Conservation (phyloP, 139 green algal species). For the Chlamydomonas incerta region DNA sequence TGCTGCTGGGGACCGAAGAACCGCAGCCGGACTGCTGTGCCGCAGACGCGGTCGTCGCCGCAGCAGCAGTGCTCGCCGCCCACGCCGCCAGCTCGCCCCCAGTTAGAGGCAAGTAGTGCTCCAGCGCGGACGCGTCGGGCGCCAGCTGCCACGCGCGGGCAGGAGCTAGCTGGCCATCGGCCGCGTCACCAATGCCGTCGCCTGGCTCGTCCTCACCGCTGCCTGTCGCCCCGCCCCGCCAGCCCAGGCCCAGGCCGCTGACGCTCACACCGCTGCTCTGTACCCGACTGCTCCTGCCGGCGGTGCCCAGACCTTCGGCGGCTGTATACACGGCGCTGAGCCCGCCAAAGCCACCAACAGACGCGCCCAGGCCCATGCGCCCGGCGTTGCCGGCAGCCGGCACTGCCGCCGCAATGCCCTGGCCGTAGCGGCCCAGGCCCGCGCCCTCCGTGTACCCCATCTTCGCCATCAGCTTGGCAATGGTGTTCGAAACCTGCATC, state of each 20-base stretch:
- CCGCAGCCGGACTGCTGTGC: background rate
- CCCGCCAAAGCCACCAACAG: no score
- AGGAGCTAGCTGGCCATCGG: no score
- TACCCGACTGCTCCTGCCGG: no score
- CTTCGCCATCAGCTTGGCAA: conserved; percentile 45
- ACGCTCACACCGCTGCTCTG: no score
- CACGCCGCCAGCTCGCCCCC: conserved; percentile 17
- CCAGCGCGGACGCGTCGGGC: conserved; percentile 36
- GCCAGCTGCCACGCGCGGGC: background rate
- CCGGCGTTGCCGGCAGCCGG: conserved; percentile 3
- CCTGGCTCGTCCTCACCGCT: background rate
- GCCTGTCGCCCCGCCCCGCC: background rate
- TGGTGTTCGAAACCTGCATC: conserved; percentile 19
- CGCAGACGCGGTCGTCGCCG: background rate
- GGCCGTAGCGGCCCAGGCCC: conserved; percentile 45
- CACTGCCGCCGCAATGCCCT: conserved; percentile 39
- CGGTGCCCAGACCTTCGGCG: no score
- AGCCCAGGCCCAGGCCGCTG: background rate
- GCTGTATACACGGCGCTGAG: no score
- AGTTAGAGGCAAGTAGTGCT: conserved; percentile 10
- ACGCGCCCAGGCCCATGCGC: conserved; percentile 18
- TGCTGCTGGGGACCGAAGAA: no score
- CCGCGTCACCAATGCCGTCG: background rate
- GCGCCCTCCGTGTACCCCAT: conserved; percentile 49
- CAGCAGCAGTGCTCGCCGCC: background rate